phyloP scores from a whole-genome alignment of 2,329 filamentous ascomycete species.

The Scortechinia acanthostroma region DNA sequence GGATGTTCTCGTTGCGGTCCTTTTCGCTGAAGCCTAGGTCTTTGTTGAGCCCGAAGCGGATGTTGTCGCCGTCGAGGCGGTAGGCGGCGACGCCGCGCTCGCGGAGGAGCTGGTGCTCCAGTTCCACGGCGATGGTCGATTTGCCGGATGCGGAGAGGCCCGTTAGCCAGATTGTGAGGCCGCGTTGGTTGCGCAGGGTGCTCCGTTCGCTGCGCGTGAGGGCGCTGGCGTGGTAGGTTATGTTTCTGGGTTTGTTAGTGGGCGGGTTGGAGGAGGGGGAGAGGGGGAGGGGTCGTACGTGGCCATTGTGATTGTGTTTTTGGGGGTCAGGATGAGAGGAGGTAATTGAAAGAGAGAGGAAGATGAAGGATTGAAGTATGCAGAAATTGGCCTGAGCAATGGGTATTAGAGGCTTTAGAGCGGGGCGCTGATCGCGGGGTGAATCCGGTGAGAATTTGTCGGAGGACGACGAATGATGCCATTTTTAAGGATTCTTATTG shows the following conservation, averaged over 20 bases:
- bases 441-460: no score
- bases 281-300: not conserved
- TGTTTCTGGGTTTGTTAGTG: constrained; percentile 47
- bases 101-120: constrained; percentile 88
- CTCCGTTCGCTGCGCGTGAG: constrained; percentile 74
- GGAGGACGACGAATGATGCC: no score
- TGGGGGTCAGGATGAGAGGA: no score
- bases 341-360: not conserved
- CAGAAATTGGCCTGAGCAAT: not conserved
- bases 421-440: not conserved
- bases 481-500: no score
- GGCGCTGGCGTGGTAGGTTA: constrained; percentile 74
- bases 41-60: constrained; percentile 96
- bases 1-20: constrained; percentile 96
- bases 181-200: constrained; percentile 70
- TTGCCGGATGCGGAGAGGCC: constrained; percentile 94
- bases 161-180: constrained; percentile 96
- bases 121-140: constrained; percentile 89
- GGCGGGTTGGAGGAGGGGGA: no score
- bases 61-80: constrained; percentile 94
- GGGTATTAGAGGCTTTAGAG: not conserved
- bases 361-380: not conserved
- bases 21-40: constrained; percentile 89
- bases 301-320: no score
- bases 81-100: constrained; percentile 75